These are phyloP conservation scores for Pochonia chlamydosporia DNA, from an alignment of 2,329 filamentous ascomycete genomes.

Conservation along the genomic window DNA sequence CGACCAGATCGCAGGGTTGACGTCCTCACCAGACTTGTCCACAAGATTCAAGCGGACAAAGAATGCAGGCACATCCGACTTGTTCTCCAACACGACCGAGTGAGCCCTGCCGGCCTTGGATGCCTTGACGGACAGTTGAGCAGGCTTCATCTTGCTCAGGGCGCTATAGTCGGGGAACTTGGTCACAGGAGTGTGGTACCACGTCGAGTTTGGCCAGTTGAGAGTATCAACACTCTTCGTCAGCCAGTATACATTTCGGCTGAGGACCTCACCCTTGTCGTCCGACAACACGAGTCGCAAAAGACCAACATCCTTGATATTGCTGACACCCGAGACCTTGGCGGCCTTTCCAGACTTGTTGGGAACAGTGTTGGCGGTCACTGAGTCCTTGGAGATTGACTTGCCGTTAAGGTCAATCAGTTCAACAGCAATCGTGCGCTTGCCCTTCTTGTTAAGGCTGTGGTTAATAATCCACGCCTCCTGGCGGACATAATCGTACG, in stretches of 20 bases:
- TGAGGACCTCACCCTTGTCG: slow-evolving; percentile 28
- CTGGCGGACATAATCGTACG: slow-evolving; percentile 45
- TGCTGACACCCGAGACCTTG: slow-evolving; percentile 16
- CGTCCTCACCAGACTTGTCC: slow-evolving; percentile 34
- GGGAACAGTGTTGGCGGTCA: slow-evolving; percentile 31
- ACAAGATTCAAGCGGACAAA: slow-evolving; percentile 50
- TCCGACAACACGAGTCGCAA: slow-evolving; percentile 42
- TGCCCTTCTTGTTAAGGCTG: slow-evolving; percentile 30
- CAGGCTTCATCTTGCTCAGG: slow-evolving; percentile 32
- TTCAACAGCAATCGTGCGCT: slow-evolving; percentile 40
- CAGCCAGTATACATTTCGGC: slow-evolving; percentile 58
- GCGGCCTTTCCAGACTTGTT: slow-evolving; percentile 33
- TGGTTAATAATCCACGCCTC: slow-evolving; percentile 51
- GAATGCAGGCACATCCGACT: slow-evolving; percentile 46
- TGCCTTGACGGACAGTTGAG: slow-evolving; percentile 27
- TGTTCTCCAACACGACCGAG: slow-evolving; percentile 44
- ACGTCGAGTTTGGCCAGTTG: slow-evolving; percentile 51
- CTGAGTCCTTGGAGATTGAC: slow-evolving; percentile 25
- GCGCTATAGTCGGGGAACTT: slow-evolving; percentile 42
- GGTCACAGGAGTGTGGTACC: slow-evolving; percentile 53
- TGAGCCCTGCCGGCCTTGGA: slow-evolving; percentile 10
- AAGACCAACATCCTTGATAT: slow-evolving; percentile 39
- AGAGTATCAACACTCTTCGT: slow-evolving; percentile 39
- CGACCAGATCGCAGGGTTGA: slow-evolving; percentile 49
- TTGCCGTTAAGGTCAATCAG: slow-evolving; percentile 43